phyloP scores from a whole-genome alignment of 345 rosid species.

The Microthlaspi erraticum region DNA sequence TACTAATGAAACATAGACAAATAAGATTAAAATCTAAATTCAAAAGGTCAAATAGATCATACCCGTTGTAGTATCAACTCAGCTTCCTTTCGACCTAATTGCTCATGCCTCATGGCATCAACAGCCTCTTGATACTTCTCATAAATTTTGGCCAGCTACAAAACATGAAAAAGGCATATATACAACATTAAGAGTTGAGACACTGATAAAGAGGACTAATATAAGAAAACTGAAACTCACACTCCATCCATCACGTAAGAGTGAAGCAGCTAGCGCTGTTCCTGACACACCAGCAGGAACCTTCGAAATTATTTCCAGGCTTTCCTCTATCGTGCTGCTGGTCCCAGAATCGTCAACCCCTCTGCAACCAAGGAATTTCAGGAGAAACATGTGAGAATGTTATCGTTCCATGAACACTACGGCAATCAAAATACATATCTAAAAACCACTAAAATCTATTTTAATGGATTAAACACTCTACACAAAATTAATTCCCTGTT shows the following conservation, averaged over 20 bases:
- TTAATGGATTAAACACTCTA: slow-evolving; percentile 23
- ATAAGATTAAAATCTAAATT: slow-evolving; percentile 15
- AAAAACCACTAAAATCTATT: slow-evolving; percentile 1
- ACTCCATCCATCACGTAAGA: slow-evolving; percentile 99
- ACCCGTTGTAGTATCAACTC: slow-evolving; percentile 92
- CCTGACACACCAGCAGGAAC: slow-evolving; percentile 93
- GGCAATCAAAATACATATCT: slow-evolving; percentile 17
- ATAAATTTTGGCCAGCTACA: slow-evolving; percentile 89
- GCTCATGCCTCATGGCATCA: slow-evolving; percentile 96
- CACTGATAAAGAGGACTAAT: slow-evolving; percentile 16
- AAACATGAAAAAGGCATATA: slow-evolving; percentile 1
- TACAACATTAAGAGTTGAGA: slow-evolving; percentile 29
- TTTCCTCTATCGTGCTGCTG: slow-evolving; percentile 54
- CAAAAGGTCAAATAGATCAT: slow-evolving; percentile 34
- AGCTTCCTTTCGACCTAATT: slow-evolving; percentile 91
- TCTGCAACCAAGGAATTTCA: slow-evolving; percentile 43
- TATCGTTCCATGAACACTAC: slow-evolving; percentile 6
- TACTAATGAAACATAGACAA: slow-evolving; percentile 20
- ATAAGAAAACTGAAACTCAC: slow-evolving; percentile 55
- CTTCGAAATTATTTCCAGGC: slow-evolving; percentile 59
- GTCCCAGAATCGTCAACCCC: slow-evolving; percentile 47
- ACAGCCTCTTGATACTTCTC: slow-evolving; percentile 96
- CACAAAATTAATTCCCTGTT: slow-evolving; percentile 9
- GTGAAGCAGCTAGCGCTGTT: slow-evolving; percentile 93
- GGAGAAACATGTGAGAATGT: slow-evolving; percentile 21